Evolutionary conservation across 73 alveolate species (phyloP).

Genomic region (Durusdinium trenchii): DNA sequence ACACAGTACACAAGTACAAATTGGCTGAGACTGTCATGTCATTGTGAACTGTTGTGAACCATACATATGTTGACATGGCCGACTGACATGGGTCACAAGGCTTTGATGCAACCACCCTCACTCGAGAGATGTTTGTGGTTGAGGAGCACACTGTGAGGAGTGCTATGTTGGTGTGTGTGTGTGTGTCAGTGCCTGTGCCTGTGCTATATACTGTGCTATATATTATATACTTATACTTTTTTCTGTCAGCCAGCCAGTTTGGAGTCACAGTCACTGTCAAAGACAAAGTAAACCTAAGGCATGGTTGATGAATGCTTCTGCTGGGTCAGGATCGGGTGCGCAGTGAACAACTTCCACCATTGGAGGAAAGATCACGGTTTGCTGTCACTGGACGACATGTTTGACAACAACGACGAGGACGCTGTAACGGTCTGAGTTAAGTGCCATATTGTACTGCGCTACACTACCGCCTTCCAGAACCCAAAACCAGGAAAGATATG

Average conservation of each 20-base stretch:
- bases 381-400: not conserved
- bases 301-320: too few relatives aligned
- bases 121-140: not conserved
- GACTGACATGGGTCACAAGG: not conserved
- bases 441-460: too few relatives aligned
- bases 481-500: too few relatives aligned
- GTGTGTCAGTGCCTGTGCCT: not conserved
- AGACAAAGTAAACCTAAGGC: not conserved
- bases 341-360: not conserved
- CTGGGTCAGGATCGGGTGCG: not conserved
- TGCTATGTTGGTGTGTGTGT: not conserved
- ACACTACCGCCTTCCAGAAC: too few relatives aligned
- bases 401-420: too few relatives aligned
- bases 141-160: not conserved
- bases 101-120: slow-evolving; percentile 4
- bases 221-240: not conserved
- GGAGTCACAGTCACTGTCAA: not conserved
- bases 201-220: not conserved
- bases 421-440: too few relatives aligned
- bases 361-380: not conserved
- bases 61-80: not conserved
- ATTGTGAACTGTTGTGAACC: not conserved
- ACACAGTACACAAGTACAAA: not conserved
- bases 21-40: not conserved
- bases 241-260: not conserved